Percentiles rank a stretch among this genome's conserved stretches.
Conservation (phyloP, 805 yeast genomes). For the Lipomyces yamadae region DNA sequence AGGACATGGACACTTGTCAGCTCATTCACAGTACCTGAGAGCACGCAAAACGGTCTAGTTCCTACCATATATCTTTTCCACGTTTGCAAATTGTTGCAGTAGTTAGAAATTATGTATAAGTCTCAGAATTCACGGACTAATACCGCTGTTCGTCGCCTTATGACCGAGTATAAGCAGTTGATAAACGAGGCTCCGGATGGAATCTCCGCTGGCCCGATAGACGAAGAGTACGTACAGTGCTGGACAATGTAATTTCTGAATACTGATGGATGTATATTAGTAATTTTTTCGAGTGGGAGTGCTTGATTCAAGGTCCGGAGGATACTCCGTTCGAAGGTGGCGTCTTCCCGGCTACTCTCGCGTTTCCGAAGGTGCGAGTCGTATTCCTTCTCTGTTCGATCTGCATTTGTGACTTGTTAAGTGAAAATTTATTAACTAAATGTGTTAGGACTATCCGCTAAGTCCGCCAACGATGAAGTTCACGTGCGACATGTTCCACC, state of each 20-base stretch:
- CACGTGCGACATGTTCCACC: slow-evolving; percentile 85
- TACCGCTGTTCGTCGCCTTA: slow-evolving; percentile 84
- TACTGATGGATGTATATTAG: slow-evolving; percentile 17
- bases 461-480: slow-evolving; percentile 78
- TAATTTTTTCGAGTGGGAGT: slow-evolving; percentile 78
- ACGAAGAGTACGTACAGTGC: slow-evolving; percentile 55
- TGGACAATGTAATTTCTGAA: background rate
- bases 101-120: slow-evolving; percentile 14
- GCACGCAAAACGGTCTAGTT: too few species aligned
- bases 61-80: too few species aligned
- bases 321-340: slow-evolving; percentile 88
- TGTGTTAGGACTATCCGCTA: slow-evolving; percentile 67
- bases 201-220: slow-evolving; percentile 86
- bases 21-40: too few species aligned
- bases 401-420: background rate
- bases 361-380: slow-evolving; percentile 57
- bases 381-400: too few species aligned
- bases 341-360: slow-evolving; percentile 75
- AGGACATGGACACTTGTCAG: too few species aligned
- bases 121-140: slow-evolving; percentile 23
- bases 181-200: slow-evolving; percentile 91
- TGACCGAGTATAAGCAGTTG: slow-evolving; percentile 88
- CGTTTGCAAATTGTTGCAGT: too few species aligned
- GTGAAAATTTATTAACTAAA: background rate
- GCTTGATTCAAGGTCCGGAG: slow-evolving; percentile 79